phyloP scores from a whole-genome alignment of 2,329 filamentous ascomycete genomes.

The Pseudonectria foliicola region DNA sequence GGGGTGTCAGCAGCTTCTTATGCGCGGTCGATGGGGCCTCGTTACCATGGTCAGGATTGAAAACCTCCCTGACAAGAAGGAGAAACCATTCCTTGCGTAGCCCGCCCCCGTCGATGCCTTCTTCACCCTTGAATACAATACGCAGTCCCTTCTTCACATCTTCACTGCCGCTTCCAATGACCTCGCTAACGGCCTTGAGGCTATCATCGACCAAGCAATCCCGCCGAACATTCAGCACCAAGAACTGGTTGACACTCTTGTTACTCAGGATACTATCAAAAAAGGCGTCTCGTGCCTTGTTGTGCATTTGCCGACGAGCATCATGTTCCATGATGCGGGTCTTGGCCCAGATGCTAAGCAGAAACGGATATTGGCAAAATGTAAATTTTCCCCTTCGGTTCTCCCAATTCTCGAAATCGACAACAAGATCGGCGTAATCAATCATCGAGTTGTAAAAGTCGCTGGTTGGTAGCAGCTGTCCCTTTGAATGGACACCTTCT shows the following conservation, averaged over 20 bases:
- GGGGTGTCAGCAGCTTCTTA: conserved; percentile 6
- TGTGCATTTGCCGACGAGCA: conserved; percentile 80
- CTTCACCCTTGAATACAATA: conserved; percentile 81
- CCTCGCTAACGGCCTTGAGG: conserved; percentile 74
- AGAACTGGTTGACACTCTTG: conserved; percentile 66
- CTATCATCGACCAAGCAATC: conserved; percentile 88
- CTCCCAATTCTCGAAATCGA: conserved; percentile 87
- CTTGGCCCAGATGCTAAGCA: conserved; percentile 87
- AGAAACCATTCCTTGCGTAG: conserved; percentile 93
- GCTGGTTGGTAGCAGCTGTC: conserved; percentile 68
- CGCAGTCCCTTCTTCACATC: conserved; percentile 86
- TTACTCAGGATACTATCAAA: conserved; percentile 80
- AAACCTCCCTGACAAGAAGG: conserved; percentile 79
- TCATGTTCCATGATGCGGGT: conserved; percentile 87
- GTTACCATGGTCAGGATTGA: conserved; percentile 79
- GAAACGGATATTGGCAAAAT: conserved; percentile 89
- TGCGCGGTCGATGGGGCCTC: background rate
- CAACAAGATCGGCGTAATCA: conserved; percentile 77
- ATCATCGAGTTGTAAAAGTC: conserved; percentile 84
- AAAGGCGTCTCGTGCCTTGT: conserved; percentile 80
- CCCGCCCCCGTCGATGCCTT: conserved; percentile 85
- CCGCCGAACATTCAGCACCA: conserved; percentile 69
- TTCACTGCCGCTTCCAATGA: conserved; percentile 70
- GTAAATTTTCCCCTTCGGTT: conserved; percentile 65
- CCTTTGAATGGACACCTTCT: conserved; percentile 31